phyloP scores from a whole-genome alignment of 1,284 basidiomycete species.

The Rhodotorula glutinis region DNA sequence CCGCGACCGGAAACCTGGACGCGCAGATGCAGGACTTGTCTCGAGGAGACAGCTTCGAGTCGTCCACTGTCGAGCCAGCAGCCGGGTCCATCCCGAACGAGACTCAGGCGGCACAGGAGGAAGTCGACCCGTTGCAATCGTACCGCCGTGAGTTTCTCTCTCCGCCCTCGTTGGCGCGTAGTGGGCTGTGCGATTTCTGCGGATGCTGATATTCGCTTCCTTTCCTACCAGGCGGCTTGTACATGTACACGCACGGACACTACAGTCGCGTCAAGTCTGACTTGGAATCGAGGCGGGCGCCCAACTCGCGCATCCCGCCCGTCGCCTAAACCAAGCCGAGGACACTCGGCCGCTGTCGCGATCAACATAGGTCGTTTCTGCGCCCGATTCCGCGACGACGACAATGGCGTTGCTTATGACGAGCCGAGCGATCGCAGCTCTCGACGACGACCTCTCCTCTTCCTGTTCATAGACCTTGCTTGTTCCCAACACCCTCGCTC shows the following conservation, averaged over 20 bases:
- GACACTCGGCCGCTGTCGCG: too few relatives aligned
- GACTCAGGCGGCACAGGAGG: background rate
- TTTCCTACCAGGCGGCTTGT: slow-evolving; percentile 18
- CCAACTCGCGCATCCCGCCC: too few relatives aligned
- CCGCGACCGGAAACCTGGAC: background rate
- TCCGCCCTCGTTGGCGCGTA: too few relatives aligned
- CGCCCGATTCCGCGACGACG: too few relatives aligned
- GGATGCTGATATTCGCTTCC: background rate
- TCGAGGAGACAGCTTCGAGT: slow-evolving; percentile 10
- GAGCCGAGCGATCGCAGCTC: too few relatives aligned
- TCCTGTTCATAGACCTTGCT: too few relatives aligned
- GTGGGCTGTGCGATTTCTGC: background rate
- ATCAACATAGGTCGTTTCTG: too few relatives aligned
- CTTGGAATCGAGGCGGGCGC: slow-evolving; percentile 9
- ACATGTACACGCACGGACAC: slow-evolving; percentile 18
- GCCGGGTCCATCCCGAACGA: background rate
- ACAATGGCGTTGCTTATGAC: too few relatives aligned
- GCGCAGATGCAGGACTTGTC: too few relatives aligned
- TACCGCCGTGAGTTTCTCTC: slow-evolving; percentile 23
- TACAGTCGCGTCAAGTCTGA: slow-evolving; percentile 30
- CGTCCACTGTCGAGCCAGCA: slow-evolving; percentile 4
- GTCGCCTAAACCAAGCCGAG: too few relatives aligned
- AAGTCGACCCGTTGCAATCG: slow-evolving; percentile 15
- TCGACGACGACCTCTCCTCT: too few relatives aligned
- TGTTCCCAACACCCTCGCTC: too few relatives aligned